phyloP scores from a whole-genome alignment of 139 green algal species.

The Ettlia oleoabundans region DNA sequence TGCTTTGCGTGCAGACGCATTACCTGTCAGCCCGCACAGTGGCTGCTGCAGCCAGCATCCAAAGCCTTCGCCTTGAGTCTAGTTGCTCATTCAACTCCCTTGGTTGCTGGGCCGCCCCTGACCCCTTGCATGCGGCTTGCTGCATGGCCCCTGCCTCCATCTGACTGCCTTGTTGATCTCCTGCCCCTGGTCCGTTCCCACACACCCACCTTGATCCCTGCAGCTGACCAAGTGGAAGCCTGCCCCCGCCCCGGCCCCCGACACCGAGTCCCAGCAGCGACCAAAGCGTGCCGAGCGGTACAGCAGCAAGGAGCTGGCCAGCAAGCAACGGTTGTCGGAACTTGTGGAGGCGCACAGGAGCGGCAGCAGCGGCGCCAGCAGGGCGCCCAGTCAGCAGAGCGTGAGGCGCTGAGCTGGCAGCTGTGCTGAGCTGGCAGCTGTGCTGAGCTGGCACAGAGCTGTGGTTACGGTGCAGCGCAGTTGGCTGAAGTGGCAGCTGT shows the following conservation, averaged over 20 bases:
- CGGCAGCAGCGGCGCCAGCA: not conserved
- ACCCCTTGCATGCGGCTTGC: too few relatives aligned
- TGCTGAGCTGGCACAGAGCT: too few relatives aligned
- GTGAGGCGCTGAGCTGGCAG: not conserved
- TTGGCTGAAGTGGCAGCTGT: not conserved
- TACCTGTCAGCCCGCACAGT: not conserved
- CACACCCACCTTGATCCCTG: too few relatives aligned
- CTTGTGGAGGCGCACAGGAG: constrained; percentile 21
- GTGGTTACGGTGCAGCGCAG: too few relatives aligned
- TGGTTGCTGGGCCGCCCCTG: too few relatives aligned
- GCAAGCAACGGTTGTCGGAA: constrained; percentile 20
- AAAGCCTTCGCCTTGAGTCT: not conserved
- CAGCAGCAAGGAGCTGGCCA: constrained; percentile 17
- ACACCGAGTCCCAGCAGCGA: not conserved
- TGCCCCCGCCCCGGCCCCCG: not conserved
- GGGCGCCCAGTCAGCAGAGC: constrained; percentile 3
- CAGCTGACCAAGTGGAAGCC: constrained; percentile 32
- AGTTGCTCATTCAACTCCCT: too few relatives aligned
- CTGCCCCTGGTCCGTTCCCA: too few relatives aligned
- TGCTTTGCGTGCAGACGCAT: not conserved
- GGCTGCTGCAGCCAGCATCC: not conserved
- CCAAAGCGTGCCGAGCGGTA: constrained; percentile 23
- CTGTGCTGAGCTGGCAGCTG: too few relatives aligned
- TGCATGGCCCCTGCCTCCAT: too few relatives aligned
- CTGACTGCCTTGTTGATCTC: too few relatives aligned